Base-by-base conservation (phyloP, 2,329 filamentous ascomycete genomes). In the Calycina marina region DNA sequence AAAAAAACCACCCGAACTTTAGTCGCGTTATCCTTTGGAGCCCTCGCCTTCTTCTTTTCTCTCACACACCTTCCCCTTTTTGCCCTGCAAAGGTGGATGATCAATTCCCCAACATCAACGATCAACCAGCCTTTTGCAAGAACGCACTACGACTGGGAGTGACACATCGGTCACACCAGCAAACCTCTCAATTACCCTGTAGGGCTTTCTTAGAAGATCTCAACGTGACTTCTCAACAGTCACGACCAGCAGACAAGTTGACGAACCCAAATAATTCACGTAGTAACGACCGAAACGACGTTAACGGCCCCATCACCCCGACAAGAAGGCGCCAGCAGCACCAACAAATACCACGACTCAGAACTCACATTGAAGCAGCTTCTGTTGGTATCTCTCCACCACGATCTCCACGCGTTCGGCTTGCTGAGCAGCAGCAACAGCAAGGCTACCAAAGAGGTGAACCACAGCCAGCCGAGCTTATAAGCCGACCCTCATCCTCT, bases 221-320 rank as follows among this genome's bases (percentile, higher is more conserved):
- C 20, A 22, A 22, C 20, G 8, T 22, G 20, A 22, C 20, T 22
- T 22, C 20, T n/a, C 20, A 22, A n/a, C 20, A 22, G 20, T 27
- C 43, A 50, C 48, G 42, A 40, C 45, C 46, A 22, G 8, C n/a
- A 22, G 20, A 22, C 20, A 22, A 22, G 40, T 41, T 54, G 51
- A 49, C 51, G 50, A 44, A 35, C 32, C 36, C 39, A 46, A 46
- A 37, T 18, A 37, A 36, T 13, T 16, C 41, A 25, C 33, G 20
- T 30, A 41, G 35, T 54, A 46, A 54, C 50, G 52, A 54, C 50
- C 41, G 37, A 50, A 42, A 54, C 51, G 52, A 53, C 32, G 37
- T 42, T 31, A 32, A 54, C 51, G 52, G 53, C 39, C 44, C 39
- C 17, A 35, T 44, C 40, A 52, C 48, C 36, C 47, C 45, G 10